Evolutionary conservation across 805 yeast species (phyloP).

Genomic region (Yarrowia osloensis): DNA sequence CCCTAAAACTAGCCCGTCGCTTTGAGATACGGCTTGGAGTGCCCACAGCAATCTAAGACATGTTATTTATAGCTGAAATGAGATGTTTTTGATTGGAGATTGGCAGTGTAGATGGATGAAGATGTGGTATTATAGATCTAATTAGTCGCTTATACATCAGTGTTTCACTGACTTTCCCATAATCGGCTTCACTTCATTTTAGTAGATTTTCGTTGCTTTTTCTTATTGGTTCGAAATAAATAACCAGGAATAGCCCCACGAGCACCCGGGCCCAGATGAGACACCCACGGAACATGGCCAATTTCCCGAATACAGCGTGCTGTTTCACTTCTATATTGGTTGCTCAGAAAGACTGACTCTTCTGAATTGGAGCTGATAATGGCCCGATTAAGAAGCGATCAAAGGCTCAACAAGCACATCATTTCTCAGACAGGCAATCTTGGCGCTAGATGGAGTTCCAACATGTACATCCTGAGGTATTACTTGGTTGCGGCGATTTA

Average conservation of each 20-base stretch:
- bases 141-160: too few relatives aligned
- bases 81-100: background rate
- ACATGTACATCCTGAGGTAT: background rate
- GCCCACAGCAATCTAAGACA: background rate
- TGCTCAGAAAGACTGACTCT: background rate
- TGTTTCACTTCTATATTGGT: background rate
- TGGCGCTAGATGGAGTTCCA: background rate
- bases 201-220: too few relatives aligned
- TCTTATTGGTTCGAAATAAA: too few relatives aligned
- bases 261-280: too few relatives aligned
- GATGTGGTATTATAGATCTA: too few relatives aligned
- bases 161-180: too few relatives aligned
- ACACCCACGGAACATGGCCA: too few relatives aligned
- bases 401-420: background rate
- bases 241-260: too few relatives aligned
- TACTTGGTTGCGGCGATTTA: background rate
- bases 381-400: background rate
- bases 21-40: too few relatives aligned
- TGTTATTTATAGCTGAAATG: background rate
- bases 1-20: too few relatives aligned
- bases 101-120: too few relatives aligned
- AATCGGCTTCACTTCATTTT: too few relatives aligned
- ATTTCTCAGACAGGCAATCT: background rate
- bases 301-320: background rate
- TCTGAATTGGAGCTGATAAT: background rate